These are phyloP conservation scores for Penicillium sp. DNA, from an alignment of 2,329 filamentous ascomycete genomes.

Conservation along the genomic window DNA sequence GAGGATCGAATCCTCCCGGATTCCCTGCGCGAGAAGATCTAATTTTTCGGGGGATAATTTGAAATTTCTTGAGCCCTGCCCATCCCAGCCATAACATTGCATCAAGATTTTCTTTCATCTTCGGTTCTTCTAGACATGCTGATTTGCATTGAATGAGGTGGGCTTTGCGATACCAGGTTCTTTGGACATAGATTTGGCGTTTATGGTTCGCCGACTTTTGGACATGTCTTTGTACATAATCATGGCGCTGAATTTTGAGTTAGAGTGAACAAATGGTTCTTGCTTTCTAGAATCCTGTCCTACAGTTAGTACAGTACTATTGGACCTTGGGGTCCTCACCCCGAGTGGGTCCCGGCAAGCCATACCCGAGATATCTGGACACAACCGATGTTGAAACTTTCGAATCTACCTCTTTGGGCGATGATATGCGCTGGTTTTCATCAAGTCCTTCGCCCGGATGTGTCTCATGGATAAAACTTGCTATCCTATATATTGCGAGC, in stretches of 20 bases:
- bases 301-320: background rate
- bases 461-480: too few relatives aligned
- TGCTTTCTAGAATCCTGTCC: background rate
- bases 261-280: background rate
- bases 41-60: slow-evolving; percentile 20
- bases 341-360: background rate
- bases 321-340: background rate
- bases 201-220: background rate
- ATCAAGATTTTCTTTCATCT: slow-evolving; percentile 8
- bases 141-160: slow-evolving; percentile 1
- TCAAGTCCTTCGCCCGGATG: too few relatives aligned
- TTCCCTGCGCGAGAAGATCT: slow-evolving; percentile 55
- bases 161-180: slow-evolving; percentile 8
- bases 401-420: too few relatives aligned
- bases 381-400: background rate
- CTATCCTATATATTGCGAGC: too few relatives aligned
- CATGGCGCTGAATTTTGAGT: background rate
- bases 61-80: background rate
- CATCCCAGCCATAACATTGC: slow-evolving; percentile 8
- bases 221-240: slow-evolving; percentile 12
- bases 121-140: background rate
- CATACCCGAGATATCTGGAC: background rate
- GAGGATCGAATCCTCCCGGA: slow-evolving; percentile 66
- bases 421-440: too few relatives aligned
- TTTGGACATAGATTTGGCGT: slow-evolving; percentile 17